phyloP scores from a whole-genome alignment of 768 basidiomycete genomes.

The Agrocybe praecox region DNA sequence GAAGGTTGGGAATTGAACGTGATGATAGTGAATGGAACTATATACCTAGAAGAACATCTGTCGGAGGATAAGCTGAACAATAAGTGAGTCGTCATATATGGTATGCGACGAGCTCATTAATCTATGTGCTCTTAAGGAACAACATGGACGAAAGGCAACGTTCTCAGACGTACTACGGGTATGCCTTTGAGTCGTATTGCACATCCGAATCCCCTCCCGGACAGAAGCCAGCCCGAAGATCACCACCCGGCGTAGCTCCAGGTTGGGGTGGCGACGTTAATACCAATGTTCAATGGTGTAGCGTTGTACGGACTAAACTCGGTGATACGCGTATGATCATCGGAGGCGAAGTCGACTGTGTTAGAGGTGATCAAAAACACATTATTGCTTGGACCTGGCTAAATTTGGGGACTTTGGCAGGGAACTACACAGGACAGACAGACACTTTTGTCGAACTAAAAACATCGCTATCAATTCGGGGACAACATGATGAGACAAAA shows the following conservation, averaged over 20 bases:
- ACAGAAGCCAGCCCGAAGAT: slow-evolving; percentile 17
- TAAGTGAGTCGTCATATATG: slow-evolving; percentile 57
- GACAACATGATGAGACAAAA: slow-evolving; percentile 60
- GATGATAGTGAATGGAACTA: slow-evolving; percentile 69
- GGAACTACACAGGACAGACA: slow-evolving; percentile 58
- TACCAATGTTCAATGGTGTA: slow-evolving; percentile 91
- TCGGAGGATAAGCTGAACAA: slow-evolving; percentile 58
- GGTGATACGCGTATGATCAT: slow-evolving; percentile 72
- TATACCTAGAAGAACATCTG: slow-evolving; percentile 77
- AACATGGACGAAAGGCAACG: slow-evolving; percentile 66
- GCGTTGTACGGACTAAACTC: slow-evolving; percentile 84
- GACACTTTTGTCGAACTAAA: slow-evolving; percentile 85
- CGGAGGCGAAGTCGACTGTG: slow-evolving; percentile 92
- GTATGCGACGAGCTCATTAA: no score
- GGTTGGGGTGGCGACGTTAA: slow-evolving; percentile 85
- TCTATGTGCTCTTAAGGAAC: slow-evolving; percentile 64
- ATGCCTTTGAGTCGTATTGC: slow-evolving; percentile 89
- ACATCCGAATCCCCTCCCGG: slow-evolving; percentile 50
- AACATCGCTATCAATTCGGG: slow-evolving; percentile 75
- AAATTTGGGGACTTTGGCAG: slow-evolving; percentile 36
- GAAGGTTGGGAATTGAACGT: slow-evolving; percentile 85
- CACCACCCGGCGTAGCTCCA: slow-evolving; percentile 28
- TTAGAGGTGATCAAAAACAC: slow-evolving; percentile 53
- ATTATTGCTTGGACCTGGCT: slow-evolving; percentile 1
- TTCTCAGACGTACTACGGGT: slow-evolving; percentile 78